phyloP scores from a whole-genome alignment of 805 yeast genomes.

The Lipomyces lipofer region DNA sequence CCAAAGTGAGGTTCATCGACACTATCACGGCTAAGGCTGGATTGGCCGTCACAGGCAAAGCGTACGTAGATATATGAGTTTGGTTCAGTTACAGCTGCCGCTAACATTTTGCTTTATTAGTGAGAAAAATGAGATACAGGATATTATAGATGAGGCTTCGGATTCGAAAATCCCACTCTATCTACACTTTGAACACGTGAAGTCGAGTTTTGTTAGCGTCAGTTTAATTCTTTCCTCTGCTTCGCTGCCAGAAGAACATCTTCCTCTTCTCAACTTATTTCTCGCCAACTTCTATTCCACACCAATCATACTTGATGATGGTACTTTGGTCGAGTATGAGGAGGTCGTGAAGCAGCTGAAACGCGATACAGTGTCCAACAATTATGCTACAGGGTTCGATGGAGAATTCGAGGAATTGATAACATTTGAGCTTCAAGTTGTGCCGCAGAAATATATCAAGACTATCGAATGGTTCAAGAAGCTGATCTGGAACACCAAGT shows the following conservation, averaged over 20 bases:
- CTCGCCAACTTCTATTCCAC: conserved; percentile 67
- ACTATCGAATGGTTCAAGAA: conserved; percentile 78
- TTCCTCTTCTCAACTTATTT: conserved; percentile 65
- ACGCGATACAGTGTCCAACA: conserved; percentile 62
- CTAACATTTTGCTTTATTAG: not conserved
- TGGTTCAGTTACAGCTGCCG: too few species aligned
- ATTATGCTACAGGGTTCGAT: conserved; percentile 57
- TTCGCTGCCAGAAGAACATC: conserved; percentile 50
- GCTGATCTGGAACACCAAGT: conserved; percentile 62
- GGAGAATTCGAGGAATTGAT: conserved; percentile 67
- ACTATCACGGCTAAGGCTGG: conserved; percentile 68
- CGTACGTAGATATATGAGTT: too few species aligned
- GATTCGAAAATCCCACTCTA: conserved; percentile 57
- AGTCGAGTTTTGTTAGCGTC: conserved; percentile 75
- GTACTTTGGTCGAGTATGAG: conserved; percentile 62
- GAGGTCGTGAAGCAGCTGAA: conserved; percentile 73
- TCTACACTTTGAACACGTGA: conserved; percentile 74
- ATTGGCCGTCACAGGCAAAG: conserved; percentile 35
- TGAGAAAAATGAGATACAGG: conserved; percentile 33
- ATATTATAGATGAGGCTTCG: conserved; percentile 24
- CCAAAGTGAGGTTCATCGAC: conserved; percentile 67
- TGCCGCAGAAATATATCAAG: conserved; percentile 57
- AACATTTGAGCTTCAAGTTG: conserved; percentile 61
- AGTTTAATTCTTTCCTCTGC: conserved; percentile 61
- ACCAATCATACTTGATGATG: conserved; percentile 67